phyloP scores from a whole-genome alignment of 257 asterid genomes.

The Agastache rugosa region DNA sequence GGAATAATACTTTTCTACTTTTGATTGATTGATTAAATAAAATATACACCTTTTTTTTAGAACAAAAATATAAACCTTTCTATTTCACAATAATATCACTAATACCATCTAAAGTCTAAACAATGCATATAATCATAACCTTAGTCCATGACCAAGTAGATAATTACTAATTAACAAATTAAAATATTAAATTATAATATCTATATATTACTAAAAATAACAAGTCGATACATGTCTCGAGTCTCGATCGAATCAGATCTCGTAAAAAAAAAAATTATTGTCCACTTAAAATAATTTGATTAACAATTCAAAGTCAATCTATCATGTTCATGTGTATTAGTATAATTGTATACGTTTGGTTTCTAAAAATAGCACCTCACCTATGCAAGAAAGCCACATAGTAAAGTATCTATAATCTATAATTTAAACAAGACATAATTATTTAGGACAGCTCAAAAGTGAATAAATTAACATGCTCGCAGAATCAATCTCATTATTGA shows the following conservation, averaged over 20 bases:
- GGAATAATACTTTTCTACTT: not conserved
- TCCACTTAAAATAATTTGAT: not conserved
- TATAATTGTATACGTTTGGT: not conserved
- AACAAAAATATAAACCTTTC: too few relatives aligned
- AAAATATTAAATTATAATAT: not conserved
- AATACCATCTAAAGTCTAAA: too few relatives aligned
- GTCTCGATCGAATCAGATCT: not conserved
- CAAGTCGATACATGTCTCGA: not conserved
- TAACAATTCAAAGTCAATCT: slow-evolving; percentile 1
- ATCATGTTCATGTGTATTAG: not conserved
- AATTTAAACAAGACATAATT: slow-evolving; percentile 30
- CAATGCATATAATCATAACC: not conserved
- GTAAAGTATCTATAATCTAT: not conserved
- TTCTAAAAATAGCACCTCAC: not conserved
- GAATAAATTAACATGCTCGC: slow-evolving; percentile 26
- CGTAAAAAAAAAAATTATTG: not conserved
- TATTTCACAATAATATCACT: not conserved
- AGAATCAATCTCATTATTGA: slow-evolving; percentile 36
- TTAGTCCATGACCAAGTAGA: not conserved
- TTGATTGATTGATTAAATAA: too few relatives aligned
- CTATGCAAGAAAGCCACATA: not conserved
- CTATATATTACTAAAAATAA: not conserved
- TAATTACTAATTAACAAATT: not conserved
- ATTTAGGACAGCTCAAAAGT: slow-evolving; percentile 42
- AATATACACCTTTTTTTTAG: too few relatives aligned